Conservation (phyloP, 2,329 filamentous ascomycete species). For the Fusarium humuli region DNA sequence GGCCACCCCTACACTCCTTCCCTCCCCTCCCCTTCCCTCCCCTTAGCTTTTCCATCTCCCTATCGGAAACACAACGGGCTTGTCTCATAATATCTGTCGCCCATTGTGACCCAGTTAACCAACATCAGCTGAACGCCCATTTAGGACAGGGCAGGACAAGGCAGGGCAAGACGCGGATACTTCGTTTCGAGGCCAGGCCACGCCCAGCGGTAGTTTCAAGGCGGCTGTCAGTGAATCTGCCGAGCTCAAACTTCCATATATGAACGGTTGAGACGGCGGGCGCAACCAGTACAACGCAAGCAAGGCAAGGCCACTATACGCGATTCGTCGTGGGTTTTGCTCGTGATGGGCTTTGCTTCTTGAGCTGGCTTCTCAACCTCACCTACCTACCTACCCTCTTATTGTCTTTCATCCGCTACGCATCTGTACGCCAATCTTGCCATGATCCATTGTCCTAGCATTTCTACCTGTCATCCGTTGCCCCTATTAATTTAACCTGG, state of each 20-base stretch:
- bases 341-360: slow-evolving; percentile 43
- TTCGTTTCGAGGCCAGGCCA: background rate
- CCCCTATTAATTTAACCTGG: slow-evolving; percentile 29
- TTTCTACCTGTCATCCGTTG: slow-evolving; percentile 8
- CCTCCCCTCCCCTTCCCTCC: slow-evolving; percentile 5
- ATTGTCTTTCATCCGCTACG: background rate
- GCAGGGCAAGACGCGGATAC: background rate
- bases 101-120: slow-evolving; percentile 6
- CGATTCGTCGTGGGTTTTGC: slow-evolving; percentile 30
- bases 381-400: background rate
- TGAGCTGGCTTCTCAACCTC: slow-evolving; percentile 18
- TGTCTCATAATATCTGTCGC: slow-evolving; percentile 15
- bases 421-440: slow-evolving; percentile 7
- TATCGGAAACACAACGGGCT: slow-evolving; percentile 37
- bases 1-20: slow-evolving; percentile 26
- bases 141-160: background rate
- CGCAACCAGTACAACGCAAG: slow-evolving; percentile 17
- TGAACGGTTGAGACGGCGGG: slow-evolving; percentile 24
- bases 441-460: slow-evolving; percentile 15
- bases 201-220: slow-evolving; percentile 1
- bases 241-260: slow-evolving; percentile 13
- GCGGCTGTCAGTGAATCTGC: slow-evolving; percentile 10
- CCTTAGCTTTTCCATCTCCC: slow-evolving; percentile 21
- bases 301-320: slow-evolving; percentile 20
- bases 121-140: slow-evolving; percentile 1